These are phyloP conservation scores for Selaginella moellendorffii DNA, from an alignment of 75 land plant species.

Conservation along the genomic window DNA sequence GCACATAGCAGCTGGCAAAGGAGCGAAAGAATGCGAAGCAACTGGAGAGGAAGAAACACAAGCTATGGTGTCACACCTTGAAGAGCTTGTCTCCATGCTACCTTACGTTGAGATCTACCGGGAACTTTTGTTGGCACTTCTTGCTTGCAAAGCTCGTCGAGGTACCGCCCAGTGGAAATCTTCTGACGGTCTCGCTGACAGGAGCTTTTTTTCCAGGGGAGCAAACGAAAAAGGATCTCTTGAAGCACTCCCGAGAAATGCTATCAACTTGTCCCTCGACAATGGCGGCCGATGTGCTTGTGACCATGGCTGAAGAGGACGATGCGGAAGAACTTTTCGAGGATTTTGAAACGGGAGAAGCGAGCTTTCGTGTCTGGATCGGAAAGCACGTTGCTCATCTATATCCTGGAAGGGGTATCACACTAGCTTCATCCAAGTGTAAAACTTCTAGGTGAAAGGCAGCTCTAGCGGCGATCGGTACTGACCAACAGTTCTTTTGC, in stretches of 20 bases:
- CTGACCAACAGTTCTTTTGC: not conserved
- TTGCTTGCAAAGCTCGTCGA: no score
- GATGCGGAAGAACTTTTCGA: not conserved
- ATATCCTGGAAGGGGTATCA: not conserved
- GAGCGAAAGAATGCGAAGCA: not conserved
- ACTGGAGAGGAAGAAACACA: no score
- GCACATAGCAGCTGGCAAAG: conserved; percentile 12
- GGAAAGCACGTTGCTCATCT: not conserved
- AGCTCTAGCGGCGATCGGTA: not conserved
- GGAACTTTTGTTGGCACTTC: not conserved
- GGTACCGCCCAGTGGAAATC: no score
- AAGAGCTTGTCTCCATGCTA: not conserved
- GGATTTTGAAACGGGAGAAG: not conserved
- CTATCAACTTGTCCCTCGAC: not conserved
- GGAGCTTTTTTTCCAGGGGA: not conserved
- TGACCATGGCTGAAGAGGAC: not conserved
- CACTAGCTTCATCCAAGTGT: not conserved
- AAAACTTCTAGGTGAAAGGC: not conserved
- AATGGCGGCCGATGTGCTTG: not conserved
- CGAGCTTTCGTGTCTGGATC: not conserved
- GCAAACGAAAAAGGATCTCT: not conserved
- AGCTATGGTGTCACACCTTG: no score
- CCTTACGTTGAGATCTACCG: not conserved
- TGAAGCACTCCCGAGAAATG: not conserved
- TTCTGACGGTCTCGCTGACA: no score